A percentile compares a stretch with the other conserved stretches of the same genome.
phyloP scores from a whole-genome alignment of 306 rosid species.

The Acacia crassicarpa region DNA sequence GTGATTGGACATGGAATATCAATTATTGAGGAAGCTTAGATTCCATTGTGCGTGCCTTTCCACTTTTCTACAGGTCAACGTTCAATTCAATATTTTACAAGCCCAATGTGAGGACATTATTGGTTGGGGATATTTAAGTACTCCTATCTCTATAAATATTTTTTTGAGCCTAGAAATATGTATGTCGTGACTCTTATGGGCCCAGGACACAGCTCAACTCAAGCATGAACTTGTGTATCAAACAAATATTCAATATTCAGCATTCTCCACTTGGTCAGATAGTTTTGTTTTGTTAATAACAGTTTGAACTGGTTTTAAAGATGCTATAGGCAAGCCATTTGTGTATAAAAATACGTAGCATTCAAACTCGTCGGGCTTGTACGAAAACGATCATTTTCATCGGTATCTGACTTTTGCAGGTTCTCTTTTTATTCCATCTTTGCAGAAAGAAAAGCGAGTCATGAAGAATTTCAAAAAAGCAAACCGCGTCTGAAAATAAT shows the following conservation, averaged over 20 bases:
- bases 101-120: too few relatives aligned
- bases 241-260: background rate
- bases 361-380: background rate
- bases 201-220: too few relatives aligned
- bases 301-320: background rate
- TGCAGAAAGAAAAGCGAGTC: background rate
- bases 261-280: background rate
- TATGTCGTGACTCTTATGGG: too few relatives aligned
- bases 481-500: slow-evolving; percentile 21
- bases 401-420: background rate
- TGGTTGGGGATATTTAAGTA: too few relatives aligned
- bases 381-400: background rate
- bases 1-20: background rate
- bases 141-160: too few relatives aligned
- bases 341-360: background rate
- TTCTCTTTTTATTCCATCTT: background rate
- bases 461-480: background rate
- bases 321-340: background rate
- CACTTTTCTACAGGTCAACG: background rate
- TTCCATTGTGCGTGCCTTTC: background rate
- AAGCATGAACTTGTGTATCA: too few relatives aligned
- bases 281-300: background rate
- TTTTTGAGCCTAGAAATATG: too few relatives aligned
- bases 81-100: too few relatives aligned
- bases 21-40: background rate